A percentile compares a stretch with the other conserved stretches of the same genome.
These are phyloP conservation scores for Leptographium wingfieldii DNA, from an alignment of 2,329 filamentous ascomycete genomes.

Conservation along the genomic window DNA sequence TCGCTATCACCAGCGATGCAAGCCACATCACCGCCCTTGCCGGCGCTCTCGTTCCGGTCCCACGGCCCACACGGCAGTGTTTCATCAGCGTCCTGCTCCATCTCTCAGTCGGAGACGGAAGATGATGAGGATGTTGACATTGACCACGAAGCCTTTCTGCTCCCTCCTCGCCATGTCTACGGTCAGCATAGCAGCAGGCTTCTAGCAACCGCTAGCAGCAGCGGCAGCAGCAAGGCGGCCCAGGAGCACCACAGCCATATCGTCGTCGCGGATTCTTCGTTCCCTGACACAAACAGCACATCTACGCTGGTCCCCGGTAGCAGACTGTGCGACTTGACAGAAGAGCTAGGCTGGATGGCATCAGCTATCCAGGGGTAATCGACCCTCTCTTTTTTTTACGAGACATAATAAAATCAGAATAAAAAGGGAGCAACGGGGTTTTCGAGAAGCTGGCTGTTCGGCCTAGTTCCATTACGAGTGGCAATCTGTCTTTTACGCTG, in stretches of 20 bases:
- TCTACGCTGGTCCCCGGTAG: conserved; percentile 19
- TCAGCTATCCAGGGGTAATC: conserved; percentile 26
- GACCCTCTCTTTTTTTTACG: too few relatives aligned
- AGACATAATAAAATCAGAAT: neutral
- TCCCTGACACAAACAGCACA: conserved; percentile 13
- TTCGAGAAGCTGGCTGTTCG: too few relatives aligned
- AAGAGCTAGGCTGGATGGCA: conserved; percentile 40
- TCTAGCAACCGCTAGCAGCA: neutral
- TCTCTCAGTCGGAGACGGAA: conserved; percentile 1
- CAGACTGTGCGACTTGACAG: conserved; percentile 19
- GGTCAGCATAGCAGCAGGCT: neutral
- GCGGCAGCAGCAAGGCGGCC: conserved; percentile 5
- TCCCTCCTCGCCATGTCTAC: neutral
- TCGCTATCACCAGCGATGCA: conserved; percentile 11
- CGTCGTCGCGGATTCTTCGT: conserved; percentile 11
- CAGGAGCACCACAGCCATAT: conserved; percentile 15
- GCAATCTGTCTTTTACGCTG: neutral
- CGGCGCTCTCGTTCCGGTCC: conserved; percentile 23
- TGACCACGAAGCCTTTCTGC: neutral
- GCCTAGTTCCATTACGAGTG: neutral
- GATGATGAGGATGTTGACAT: neutral
- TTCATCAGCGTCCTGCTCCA: neutral
- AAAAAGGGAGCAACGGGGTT: neutral
- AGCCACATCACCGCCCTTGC: conserved; percentile 25
- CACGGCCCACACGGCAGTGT: conserved; percentile 27